A percentile compares a stretch with the other conserved stretches of the same genome.
These are phyloP conservation scores for Marasmius fiardii DNA, from an alignment of 1,284 basidiomycete genomes.

Conservation along the genomic window DNA sequence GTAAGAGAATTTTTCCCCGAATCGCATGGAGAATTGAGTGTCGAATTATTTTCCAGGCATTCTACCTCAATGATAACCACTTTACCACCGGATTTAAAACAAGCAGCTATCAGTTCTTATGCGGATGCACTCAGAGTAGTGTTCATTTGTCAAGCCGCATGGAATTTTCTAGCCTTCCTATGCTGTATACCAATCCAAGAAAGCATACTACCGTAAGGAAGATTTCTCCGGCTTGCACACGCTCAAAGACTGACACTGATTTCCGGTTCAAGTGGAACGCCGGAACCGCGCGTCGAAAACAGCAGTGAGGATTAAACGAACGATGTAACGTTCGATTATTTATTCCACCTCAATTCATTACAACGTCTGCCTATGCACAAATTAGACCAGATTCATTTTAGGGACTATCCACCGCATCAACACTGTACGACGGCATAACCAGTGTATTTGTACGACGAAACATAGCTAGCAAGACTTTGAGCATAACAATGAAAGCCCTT, in stretches of 20 bases:
- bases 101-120: constrained; percentile 81
- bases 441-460: too few species aligned
- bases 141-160: constrained; percentile 74
- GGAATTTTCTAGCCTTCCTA: constrained; percentile 60
- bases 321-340: constrained; percentile 12
- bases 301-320: too few species aligned
- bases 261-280: too few species aligned
- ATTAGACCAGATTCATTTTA: not conserved
- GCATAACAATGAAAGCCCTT: too few species aligned
- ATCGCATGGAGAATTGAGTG: not conserved
- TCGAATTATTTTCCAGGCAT: constrained; percentile 49
- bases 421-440: too few species aligned
- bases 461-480: too few species aligned
- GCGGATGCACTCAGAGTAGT: constrained; percentile 80
- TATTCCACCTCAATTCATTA: constrained; percentile 32
- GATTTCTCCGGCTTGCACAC: too few species aligned
- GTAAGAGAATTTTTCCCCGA: constrained; percentile 30
- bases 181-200: constrained; percentile 74
- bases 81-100: constrained; percentile 57
- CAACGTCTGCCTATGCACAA: too few species aligned
- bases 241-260: too few species aligned
- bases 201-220: constrained; percentile 64
- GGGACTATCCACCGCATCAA: too few species aligned
- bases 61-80: constrained; percentile 77
- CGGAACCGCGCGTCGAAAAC: too few species aligned